A percentile compares a stretch with the other conserved stretches of the same genome.
Evolutionary conservation across 345 rosid species (phyloP).

Genomic region (Gossypium anomalum): DNA sequence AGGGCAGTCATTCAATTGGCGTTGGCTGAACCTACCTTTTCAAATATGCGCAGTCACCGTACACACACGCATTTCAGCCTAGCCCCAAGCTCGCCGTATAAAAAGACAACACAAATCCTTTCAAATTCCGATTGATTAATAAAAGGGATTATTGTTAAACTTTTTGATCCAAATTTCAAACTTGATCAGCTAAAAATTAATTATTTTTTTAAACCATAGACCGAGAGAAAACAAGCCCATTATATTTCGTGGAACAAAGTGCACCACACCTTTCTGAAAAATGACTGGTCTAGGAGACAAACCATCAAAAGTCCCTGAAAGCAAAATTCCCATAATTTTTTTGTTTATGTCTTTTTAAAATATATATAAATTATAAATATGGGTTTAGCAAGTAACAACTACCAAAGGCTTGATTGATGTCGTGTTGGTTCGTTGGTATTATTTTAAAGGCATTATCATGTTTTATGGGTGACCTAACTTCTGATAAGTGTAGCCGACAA

Average conservation of each 20-base stretch:
- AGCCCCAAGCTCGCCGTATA: neutral
- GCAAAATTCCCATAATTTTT: neutral
- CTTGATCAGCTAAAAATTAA: neutral
- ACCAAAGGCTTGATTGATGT: neutral
- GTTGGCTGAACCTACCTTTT: neutral
- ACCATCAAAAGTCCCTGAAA: constrained; percentile 7
- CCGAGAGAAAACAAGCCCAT: neutral
- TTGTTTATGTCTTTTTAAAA: too few species aligned
- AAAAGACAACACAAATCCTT: neutral
- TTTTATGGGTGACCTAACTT: constrained; percentile 58
- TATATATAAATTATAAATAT: too few species aligned
- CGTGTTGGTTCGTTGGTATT: neutral
- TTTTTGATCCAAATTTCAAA: neutral
- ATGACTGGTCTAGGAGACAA: constrained; percentile 10
- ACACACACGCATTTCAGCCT: neutral
- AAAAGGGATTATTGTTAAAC: neutral
- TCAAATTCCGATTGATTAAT: neutral
- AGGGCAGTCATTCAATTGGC: neutral
- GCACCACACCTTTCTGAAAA: constrained; percentile 16
- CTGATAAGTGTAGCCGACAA: constrained; percentile 54
- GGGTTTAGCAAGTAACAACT: constrained; percentile 1
- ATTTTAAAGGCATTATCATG: constrained; percentile 27
- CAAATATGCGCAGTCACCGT: neutral
- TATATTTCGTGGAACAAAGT: constrained; percentile 8
- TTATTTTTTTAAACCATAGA: neutral